These are phyloP conservation scores for Elaeis oleifera DNA, from an alignment of 202 grass and related monocot species.

Conservation along the genomic window DNA sequence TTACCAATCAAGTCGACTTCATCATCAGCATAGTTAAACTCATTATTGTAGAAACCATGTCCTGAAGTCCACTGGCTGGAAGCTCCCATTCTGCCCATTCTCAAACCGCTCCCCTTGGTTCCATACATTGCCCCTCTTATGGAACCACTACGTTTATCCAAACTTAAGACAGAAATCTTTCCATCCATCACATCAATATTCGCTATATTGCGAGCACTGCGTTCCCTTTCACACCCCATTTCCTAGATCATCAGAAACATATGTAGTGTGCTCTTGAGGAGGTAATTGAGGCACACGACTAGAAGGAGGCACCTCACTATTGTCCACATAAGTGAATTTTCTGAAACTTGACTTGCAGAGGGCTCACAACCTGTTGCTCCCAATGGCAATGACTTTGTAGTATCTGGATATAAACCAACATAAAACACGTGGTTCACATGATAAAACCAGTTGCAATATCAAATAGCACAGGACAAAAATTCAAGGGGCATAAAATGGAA, in stretches of 20 bases:
- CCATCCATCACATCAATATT: constrained; percentile 41
- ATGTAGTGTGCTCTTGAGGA: constrained; percentile 41
- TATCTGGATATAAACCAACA: constrained; percentile 42
- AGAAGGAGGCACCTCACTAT: constrained; percentile 29
- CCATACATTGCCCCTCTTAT: constrained; percentile 30
- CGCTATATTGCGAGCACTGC: constrained; percentile 54
- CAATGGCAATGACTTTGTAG: constrained; percentile 41
- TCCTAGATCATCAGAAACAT: constrained; percentile 48
- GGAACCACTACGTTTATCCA: constrained; percentile 47
- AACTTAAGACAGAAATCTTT: constrained; percentile 5
- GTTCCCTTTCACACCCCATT: constrained; percentile 95
- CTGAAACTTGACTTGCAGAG: constrained; percentile 39
- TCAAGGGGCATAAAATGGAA: background rate
- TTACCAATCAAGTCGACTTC: constrained; percentile 46
- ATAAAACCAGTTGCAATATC: background rate
- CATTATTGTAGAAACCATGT: constrained; percentile 53
- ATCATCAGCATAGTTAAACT: constrained; percentile 47
- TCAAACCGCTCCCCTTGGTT: constrained; percentile 31
- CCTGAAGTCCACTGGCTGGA: constrained; percentile 28
- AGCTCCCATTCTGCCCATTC: constrained; percentile 27
- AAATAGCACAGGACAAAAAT: background rate
- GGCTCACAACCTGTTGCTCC: constrained; percentile 28
- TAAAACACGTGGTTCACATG: background rate
- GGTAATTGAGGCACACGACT: constrained; percentile 32
- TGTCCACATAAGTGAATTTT: constrained; percentile 49